phyloP scores from a whole-genome alignment of 2,329 filamentous ascomycete genomes.

The Fusarium musae region DNA sequence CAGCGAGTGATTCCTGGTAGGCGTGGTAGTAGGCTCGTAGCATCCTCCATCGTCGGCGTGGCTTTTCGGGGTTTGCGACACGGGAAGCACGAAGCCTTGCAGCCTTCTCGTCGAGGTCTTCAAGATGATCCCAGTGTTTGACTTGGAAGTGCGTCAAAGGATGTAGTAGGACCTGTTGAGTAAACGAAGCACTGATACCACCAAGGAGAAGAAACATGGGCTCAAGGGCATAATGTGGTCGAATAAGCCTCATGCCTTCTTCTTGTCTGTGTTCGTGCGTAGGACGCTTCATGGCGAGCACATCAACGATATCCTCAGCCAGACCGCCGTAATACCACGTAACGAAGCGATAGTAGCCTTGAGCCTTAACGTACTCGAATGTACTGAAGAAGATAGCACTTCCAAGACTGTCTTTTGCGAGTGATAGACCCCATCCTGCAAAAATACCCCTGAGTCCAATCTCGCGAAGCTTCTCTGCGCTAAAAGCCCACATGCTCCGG shows the following conservation, averaged over 20 bases:
- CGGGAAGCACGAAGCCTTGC: slow-evolving; percentile 56
- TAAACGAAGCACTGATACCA: slow-evolving; percentile 74
- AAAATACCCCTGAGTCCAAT: slow-evolving; percentile 79
- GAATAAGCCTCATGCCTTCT: slow-evolving; percentile 63
- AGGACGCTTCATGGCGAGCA: slow-evolving; percentile 60
- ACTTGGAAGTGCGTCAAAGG: slow-evolving; percentile 77
- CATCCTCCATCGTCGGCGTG: slow-evolving; percentile 60
- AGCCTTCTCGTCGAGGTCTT: slow-evolving; percentile 74
- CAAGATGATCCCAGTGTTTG: slow-evolving; percentile 77
- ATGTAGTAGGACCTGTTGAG: slow-evolving; percentile 76
- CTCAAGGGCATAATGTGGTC: slow-evolving; percentile 80
- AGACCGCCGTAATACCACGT: slow-evolving; percentile 74
- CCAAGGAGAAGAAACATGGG: slow-evolving; percentile 77
- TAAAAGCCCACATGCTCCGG: slow-evolving; percentile 79
- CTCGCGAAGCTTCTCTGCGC: slow-evolving; percentile 69
- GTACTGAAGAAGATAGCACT: slow-evolving; percentile 78
- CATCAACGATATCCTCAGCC: slow-evolving; percentile 62
- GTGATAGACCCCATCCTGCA: slow-evolving; percentile 75
- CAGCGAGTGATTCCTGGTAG: slow-evolving; percentile 73
- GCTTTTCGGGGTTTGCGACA: slow-evolving; percentile 47
- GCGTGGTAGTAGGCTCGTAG: slow-evolving; percentile 75
- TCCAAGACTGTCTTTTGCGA: slow-evolving; percentile 76
- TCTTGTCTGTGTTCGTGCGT: slow-evolving; percentile 30
- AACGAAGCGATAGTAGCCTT: slow-evolving; percentile 76
- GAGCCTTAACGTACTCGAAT: slow-evolving; percentile 81